phyloP scores from a whole-genome alignment of 2,329 filamentous ascomycete genomes.

The Xylariales sp. region DNA sequence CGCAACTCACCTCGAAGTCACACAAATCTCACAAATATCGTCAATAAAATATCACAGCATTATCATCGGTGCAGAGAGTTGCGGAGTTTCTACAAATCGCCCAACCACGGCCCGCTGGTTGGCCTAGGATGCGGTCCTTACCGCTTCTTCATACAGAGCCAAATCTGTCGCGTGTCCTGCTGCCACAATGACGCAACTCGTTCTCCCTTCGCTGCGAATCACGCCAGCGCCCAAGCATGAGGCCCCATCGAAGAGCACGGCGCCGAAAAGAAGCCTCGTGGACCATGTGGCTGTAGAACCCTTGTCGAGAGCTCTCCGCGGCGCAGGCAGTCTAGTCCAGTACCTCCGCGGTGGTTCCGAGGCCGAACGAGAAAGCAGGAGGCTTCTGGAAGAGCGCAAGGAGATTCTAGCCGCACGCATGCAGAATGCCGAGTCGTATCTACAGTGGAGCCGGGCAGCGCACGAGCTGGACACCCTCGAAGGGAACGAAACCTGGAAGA shows the following conservation, averaged over 20 bases:
- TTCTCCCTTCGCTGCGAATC: slow-evolving; percentile 5
- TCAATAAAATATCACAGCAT: no score
- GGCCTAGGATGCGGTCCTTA: slow-evolving; percentile 3
- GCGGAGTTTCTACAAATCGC: no score
- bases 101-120: no score
- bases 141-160: neutral
- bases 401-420: slow-evolving; percentile 61
- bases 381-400: slow-evolving; percentile 51
- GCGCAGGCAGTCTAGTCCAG: slow-evolving; percentile 36
- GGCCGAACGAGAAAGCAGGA: slow-evolving; percentile 42
- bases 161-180: neutral
- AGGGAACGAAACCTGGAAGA: slow-evolving; percentile 78
- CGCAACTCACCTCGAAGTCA: no score
- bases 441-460: slow-evolving; percentile 73
- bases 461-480: slow-evolving; percentile 74
- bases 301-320: slow-evolving; percentile 29
- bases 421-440: slow-evolving; percentile 62
- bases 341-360: slow-evolving; percentile 49
- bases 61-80: no score
- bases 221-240: slow-evolving; percentile 2
- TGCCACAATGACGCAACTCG: slow-evolving; percentile 8
- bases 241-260: neutral
- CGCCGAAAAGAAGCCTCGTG: neutral
- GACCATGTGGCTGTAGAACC: slow-evolving; percentile 5
- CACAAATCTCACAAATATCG: no score